Percentiles rank a stretch among this genome's conserved stretches.
Evolutionary conservation across 1,284 basidiomycete species (phyloP).

Genomic region (Rhodofomes roseus): DNA sequence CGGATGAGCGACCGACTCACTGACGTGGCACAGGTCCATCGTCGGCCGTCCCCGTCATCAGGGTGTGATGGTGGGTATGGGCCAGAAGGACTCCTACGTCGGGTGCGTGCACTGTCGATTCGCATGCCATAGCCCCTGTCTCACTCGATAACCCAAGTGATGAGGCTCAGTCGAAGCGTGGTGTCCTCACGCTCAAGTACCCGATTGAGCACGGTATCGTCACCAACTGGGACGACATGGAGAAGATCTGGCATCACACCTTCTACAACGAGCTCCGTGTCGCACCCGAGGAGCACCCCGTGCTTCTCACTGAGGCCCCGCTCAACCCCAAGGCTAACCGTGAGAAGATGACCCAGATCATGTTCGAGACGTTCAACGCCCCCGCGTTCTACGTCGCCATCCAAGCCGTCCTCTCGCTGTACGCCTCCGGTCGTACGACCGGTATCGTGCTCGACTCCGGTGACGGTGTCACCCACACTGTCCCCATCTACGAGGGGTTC

Average conservation of each 20-base stretch:
- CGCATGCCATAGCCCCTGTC: slow-evolving; percentile 1
- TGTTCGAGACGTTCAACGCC: slow-evolving; percentile 96
- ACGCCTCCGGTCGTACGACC: slow-evolving; percentile 89
- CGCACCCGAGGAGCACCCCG: slow-evolving; percentile 89
- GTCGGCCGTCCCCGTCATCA: slow-evolving; percentile 91
- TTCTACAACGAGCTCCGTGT: slow-evolving; percentile 88
- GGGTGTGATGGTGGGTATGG: slow-evolving; percentile 91
- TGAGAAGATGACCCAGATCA: slow-evolving; percentile 97
- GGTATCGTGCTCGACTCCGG: slow-evolving; percentile 95
- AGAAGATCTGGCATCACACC: slow-evolving; percentile 93
- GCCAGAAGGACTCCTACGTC: slow-evolving; percentile 86
- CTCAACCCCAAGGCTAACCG: slow-evolving; percentile 94
- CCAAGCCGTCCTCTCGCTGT: slow-evolving; percentile 90
- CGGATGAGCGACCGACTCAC: slow-evolving; percentile 1
- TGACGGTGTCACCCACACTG: slow-evolving; percentile 92
- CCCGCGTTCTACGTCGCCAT: slow-evolving; percentile 94
- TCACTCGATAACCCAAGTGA: slow-evolving; percentile 45
- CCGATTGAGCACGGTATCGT: slow-evolving; percentile 85
- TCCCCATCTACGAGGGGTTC: slow-evolving; percentile 96
- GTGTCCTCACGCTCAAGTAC: slow-evolving; percentile 91
- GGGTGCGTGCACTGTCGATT: slow-evolving; percentile 45
- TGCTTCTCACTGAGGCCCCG: slow-evolving; percentile 89
- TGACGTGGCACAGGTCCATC: slow-evolving; percentile 57
- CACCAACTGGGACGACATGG: slow-evolving; percentile 97
- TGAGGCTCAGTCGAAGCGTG: slow-evolving; percentile 94